Base-by-base conservation (phyloP, 1,284 basidiomycete genomes). In the Fomitopsis palustris region DNA sequence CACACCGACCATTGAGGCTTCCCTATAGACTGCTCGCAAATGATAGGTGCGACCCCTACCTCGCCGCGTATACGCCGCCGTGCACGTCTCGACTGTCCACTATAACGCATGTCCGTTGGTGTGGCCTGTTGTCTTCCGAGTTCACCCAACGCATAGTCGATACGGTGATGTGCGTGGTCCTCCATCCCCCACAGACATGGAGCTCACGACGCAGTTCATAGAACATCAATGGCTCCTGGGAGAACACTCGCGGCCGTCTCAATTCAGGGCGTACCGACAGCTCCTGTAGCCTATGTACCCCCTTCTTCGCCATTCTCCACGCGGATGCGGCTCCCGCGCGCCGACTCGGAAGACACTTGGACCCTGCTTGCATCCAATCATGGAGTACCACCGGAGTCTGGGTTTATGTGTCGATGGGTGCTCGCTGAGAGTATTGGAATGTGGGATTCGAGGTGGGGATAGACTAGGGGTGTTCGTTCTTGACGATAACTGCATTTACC, bases 71-170 rank as follows among this genome's bases (percentile, higher is more conserved):
- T 63, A 75, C 78, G 12, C 74, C 77, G 16, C 84, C 83, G 0
- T 61, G 70, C 1, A 76, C 79, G 0, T 78, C 75, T 10, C 62
- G 61, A 19, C 63, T 83, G 9, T 83, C 78, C 2, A 72, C 76
- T 27, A 64, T 85, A 23, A 78, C 75, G 14, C 81, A 81, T 61
- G 60, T 90, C 1, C 73, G 77, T 37, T 90, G 87, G 87, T 70
- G 64, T 19, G 88, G 88, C 0, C 70, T 89, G 27, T 70, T 90
- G 31, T 64, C 76, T 9, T 74, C 79, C 0, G 57, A 49, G 0
- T 87, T 89, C 62, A 74, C 87, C 7, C 78, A 80, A 61, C 70
- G 70, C 0, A 67, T 86, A 25, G 65, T 88, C 17, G 75, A 84
- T 37, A 67, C 69, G 0, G 71, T 75, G 4, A 59, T 72, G 43